Base-by-base conservation (phyloP, 1,284 basidiomycete genomes). In the Fomitiporia mediterranea region DNA sequence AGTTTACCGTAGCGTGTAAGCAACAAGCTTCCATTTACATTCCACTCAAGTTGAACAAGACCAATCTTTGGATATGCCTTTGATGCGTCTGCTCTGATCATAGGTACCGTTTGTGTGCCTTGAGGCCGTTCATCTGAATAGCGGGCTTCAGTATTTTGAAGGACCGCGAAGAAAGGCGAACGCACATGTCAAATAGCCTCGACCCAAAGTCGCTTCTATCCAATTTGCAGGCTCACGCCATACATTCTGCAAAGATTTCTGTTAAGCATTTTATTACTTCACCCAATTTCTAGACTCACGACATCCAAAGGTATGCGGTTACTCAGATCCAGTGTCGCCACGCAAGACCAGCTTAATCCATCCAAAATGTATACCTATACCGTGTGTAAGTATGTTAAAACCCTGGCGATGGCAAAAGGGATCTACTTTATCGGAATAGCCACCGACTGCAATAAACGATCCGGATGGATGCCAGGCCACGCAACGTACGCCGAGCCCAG, bases 391-490 rank as follows among this genome's bases (percentile, higher is more conserved):
- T 13, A 21, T 3, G 8, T 35, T 32, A 25, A 55, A 19, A 15
- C 28, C 15, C 53, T 9, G n/a, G 17, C 8, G 28, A 37, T 35
- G 5, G 8, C 5, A 49, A 23, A 38, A 19, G 51, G 35, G 44
- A 63, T 73, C 35, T 56, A 86, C 90, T 72, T 86, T 91, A 63
- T 93, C 89, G 68, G 94, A 90, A 81, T 86, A 92, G 5, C 92
- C 92, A 9, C 82, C 84, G 0, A 93, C 74, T 1, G 85, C 86
- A 5, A 94, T 72, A 66, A 87, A 92, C 63, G 80, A 74, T 1
- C 91, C 90, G 49, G 76, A 84, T 1, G 92, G 92, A 68, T 93
- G 88, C 93, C 93, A 95, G 9, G 80, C 73, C 0, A 86, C 82
- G 44, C 71, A 73, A 4, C 89, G 79, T 32, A 95, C 81, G 1